Conservation (phyloP, 2,329 filamentous ascomycete species). For the Claviceps arundinis region DNA sequence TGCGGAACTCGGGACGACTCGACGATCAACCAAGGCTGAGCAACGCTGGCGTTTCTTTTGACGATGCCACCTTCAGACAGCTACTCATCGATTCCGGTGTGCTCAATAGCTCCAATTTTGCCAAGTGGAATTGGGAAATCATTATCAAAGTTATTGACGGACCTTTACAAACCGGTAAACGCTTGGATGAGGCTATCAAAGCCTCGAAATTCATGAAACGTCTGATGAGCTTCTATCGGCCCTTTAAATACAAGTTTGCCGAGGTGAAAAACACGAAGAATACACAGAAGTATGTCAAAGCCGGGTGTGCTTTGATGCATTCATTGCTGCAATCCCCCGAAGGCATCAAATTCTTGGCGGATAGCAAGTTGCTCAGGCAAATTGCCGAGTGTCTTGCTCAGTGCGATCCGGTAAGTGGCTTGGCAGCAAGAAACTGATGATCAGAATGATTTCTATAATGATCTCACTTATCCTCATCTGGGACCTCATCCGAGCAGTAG, state of each 20-base stretch:
- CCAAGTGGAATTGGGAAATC: slow-evolving; percentile 96
- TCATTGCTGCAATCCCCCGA: slow-evolving; percentile 76
- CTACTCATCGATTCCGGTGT: slow-evolving; percentile 68
- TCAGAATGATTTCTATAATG: neutral
- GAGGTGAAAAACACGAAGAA: slow-evolving; percentile 81
- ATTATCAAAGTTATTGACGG: slow-evolving; percentile 87
- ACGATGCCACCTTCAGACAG: slow-evolving; percentile 52
- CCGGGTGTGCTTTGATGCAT: slow-evolving; percentile 78
- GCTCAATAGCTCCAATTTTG: slow-evolving; percentile 75
- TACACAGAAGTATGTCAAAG: slow-evolving; percentile 85
- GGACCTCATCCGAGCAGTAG: neutral
- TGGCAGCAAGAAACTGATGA: neutral
- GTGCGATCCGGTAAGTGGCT: slow-evolving; percentile 61
- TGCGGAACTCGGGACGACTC: slow-evolving; percentile 34
- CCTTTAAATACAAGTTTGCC: slow-evolving; percentile 93
- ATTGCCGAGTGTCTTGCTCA: slow-evolving; percentile 93
- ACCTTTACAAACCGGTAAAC: slow-evolving; percentile 77
- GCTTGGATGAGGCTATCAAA: slow-evolving; percentile 86
- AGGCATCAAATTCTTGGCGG: slow-evolving; percentile 70
- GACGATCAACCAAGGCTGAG: slow-evolving; percentile 42
- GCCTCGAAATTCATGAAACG: slow-evolving; percentile 94
- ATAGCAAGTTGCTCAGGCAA: slow-evolving; percentile 87
- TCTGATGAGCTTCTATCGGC: slow-evolving; percentile 85
- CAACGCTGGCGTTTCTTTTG: slow-evolving; percentile 32
- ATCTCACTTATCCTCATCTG: neutral